These are phyloP conservation scores for Talaromyces stipitatus DNA, from an alignment of 495 filamentous ascomycete species.

Conservation along the genomic window DNA sequence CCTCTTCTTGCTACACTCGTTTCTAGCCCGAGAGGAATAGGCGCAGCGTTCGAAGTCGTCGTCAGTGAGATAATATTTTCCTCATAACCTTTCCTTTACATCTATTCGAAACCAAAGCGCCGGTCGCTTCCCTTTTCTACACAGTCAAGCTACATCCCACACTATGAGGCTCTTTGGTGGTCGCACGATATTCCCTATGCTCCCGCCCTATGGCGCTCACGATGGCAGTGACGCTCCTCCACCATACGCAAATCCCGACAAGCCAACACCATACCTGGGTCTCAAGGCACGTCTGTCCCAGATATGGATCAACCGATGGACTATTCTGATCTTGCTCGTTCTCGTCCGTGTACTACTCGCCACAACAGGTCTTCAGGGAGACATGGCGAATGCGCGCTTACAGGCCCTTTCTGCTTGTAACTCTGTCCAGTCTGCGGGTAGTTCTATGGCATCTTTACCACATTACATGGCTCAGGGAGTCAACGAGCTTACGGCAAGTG, in stretches of 20 bases:
- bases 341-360: constrained; percentile 74
- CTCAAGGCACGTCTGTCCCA: constrained; percentile 85
- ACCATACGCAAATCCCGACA: constrained; percentile 50
- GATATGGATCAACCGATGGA: constrained; percentile 97
- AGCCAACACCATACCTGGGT: constrained; percentile 90
- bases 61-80: not conserved
- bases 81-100: not conserved
- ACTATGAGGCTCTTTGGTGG: constrained; percentile 6
- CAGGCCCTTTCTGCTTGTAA: constrained; percentile 85
- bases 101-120: not conserved
- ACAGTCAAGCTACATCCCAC: not conserved
- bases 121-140: not conserved
- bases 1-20: not conserved
- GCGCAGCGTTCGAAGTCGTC: not conserved
- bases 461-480: constrained; percentile 84
- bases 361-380: constrained; percentile 56
- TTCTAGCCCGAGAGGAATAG: not conserved
- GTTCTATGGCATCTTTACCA: constrained; percentile 95
- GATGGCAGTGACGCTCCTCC: constrained; percentile 25
- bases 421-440: constrained; percentile 88
- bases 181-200: constrained; percentile 31
- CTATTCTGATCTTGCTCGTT: constrained; percentile 77
- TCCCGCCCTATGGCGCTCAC: constrained; percentile 37
- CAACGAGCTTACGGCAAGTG: constrained; percentile 72
- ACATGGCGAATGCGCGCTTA: constrained; percentile 64